These are phyloP conservation scores for Rhodotorula taiwanensis DNA, from an alignment of 768 basidiomycete genomes.

Conservation along the genomic window DNA sequence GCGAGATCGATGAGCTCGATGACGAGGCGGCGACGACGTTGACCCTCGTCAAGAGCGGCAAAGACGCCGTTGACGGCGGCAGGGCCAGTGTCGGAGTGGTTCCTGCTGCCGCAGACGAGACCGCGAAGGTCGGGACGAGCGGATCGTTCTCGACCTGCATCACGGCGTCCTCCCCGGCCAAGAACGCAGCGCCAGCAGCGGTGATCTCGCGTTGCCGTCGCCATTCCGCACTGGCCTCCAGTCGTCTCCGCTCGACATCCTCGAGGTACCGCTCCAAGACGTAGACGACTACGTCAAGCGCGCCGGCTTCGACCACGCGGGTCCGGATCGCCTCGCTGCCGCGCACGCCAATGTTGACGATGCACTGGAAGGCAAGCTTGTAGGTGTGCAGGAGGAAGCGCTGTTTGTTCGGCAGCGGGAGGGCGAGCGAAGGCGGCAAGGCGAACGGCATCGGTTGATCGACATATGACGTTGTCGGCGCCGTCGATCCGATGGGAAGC, in stretches of 20 bases:
- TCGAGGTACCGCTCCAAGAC: constrained; percentile 89
- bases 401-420: constrained; percentile 9
- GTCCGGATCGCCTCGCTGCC: constrained; percentile 87
- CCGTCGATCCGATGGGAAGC: neutral
- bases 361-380: constrained; percentile 88
- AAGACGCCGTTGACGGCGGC: constrained; percentile 4
- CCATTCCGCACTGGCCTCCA: constrained; percentile 10
- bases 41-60: constrained; percentile 24
- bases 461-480: neutral
- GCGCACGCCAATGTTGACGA: constrained; percentile 93
- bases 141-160: neutral
- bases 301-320: constrained; percentile 88
- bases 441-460: constrained; percentile 22
- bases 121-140: neutral
- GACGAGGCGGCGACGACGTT: constrained; percentile 28
- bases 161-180: neutral
- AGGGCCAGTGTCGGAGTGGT: neutral
- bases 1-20: neutral
- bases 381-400: constrained; percentile 59
- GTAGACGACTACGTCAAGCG: constrained; percentile 84
- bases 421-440: constrained; percentile 35
- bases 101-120: neutral
- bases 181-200: neutral
- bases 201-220: neutral
- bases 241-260: constrained; percentile 49